Percentiles rank a stretch among this genome's conserved stretches.
These are phyloP conservation scores for Pyrenophora graminea DNA, from an alignment of 2,329 filamentous ascomycete species.

Conservation along the genomic window DNA sequence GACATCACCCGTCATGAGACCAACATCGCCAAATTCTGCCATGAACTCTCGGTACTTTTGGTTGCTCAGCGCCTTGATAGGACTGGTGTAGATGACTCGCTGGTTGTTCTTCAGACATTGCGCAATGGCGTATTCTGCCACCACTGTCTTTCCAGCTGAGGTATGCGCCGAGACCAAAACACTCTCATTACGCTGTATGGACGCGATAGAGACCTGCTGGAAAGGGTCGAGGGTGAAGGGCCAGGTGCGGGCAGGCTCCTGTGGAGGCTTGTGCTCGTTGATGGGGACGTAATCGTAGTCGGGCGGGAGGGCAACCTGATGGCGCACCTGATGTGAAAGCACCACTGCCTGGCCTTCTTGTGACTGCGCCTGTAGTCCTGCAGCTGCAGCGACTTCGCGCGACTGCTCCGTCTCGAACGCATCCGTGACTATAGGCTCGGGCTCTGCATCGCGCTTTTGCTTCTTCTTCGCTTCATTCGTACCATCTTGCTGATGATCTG, in stretches of 20 bases:
- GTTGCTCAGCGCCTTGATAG: conserved; percentile 97
- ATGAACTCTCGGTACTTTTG: conserved; percentile 98
- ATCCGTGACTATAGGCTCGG: conserved; percentile 84
- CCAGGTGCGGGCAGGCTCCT: conserved; percentile 80
- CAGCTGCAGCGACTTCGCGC: conserved; percentile 81
- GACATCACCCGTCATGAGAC: conserved; percentile 97
- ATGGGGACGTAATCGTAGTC: conserved; percentile 96
- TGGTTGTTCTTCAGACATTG: conserved; percentile 97
- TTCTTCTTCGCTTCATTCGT: conserved; percentile 57
- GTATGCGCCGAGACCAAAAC: conserved; percentile 97
- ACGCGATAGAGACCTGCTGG: conserved; percentile 91
- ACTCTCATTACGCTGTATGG: conserved; percentile 94
- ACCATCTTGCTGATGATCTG: conserved; percentile 28
- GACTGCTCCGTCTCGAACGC: conserved; percentile 94
- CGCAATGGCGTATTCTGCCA: conserved; percentile 96
- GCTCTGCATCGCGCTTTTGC: conserved; percentile 65
- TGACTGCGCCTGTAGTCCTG: conserved; percentile 66
- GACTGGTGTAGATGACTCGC: conserved; percentile 97
- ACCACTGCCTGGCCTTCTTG: conserved; percentile 74
- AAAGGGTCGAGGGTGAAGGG: conserved; percentile 95
- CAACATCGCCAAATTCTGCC: conserved; percentile 93
- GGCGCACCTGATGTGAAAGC: conserved; percentile 94
- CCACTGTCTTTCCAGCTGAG: conserved; percentile 96
- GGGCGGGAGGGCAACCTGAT: conserved; percentile 93
- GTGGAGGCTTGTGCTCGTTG: conserved; percentile 88